Base-by-base conservation (phyloP, 164 flowering plant genomes). In the Buxus sempervirens region DNA sequence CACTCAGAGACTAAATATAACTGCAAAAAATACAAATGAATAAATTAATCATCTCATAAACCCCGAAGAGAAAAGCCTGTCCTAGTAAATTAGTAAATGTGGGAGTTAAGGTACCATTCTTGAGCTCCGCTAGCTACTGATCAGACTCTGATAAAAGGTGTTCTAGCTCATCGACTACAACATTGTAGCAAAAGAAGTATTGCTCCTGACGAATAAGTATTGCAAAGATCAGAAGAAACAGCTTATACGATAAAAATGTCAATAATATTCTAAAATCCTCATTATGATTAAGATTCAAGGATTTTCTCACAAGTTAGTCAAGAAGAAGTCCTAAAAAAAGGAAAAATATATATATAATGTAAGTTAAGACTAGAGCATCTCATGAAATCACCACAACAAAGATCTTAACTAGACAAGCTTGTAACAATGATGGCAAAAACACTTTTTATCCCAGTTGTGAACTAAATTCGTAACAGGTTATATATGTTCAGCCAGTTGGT, bases 121-220 rank as follows among this genome's bases (percentile, higher is more conserved):
- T 49, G n/a, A 64, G 59, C 58, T 60, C 57, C 53, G 68, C 20
- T 55, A 63, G 24, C 57, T 57, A 54, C 32, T 23, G 45, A 20
- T 57, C 72, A 53, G 32, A 59, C 18, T 70, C 74, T 19, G 84
- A 78, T 58, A 83, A 68, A 28, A 90, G 87, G 64, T 88, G 87
- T 74, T 89, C 90, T 58, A 93, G 74, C 77, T 89, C 94, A 75
- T 91, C 92, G 22, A 82, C 66, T 19, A 91, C 81, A 7, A 86
- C 88, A 53, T 75, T 27, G 62, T 89, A 82, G 82, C 96, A 88
- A 80, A 88, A 91, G 54, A 70, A 4, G 68, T 78, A 87, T 78
- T 91, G 97, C 24, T 86, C 96, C 97, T 91, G 79, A 28, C 20
- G 48, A 66, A 62, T 65, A 32, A 32, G 9, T 20, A 13, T 2